Conservation (phyloP, 2,329 filamentous ascomycete species). For the Fusarium sp. region DNA sequence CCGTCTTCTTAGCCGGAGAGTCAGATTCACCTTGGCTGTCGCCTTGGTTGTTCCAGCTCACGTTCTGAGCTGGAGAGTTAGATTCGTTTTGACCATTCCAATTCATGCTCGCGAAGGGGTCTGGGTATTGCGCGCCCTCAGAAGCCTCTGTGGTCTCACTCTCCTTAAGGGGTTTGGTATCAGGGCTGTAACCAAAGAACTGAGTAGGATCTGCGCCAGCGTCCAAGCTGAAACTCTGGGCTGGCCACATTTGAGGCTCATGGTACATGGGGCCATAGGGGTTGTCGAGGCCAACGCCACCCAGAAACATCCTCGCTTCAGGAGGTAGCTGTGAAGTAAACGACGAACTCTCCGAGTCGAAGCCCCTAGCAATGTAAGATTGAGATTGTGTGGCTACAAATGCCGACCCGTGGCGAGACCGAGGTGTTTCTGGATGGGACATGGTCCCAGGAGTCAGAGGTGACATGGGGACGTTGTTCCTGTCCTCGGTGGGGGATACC, state of each 20-base stretch:
- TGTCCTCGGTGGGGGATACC: slow-evolving; percentile 28
- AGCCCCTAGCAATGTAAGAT: slow-evolving; percentile 33
- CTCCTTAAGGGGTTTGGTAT: slow-evolving; percentile 27
- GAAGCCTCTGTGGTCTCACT: slow-evolving; percentile 5
- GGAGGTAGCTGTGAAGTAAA: slow-evolving; percentile 58
- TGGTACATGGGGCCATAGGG: slow-evolving; percentile 17
- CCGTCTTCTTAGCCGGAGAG: not conserved
- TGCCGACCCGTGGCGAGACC: slow-evolving; percentile 33
- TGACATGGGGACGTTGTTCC: slow-evolving; percentile 32
- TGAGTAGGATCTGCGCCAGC: slow-evolving; percentile 1
- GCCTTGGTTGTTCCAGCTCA: slow-evolving; percentile 7
- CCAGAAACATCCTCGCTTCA: slow-evolving; percentile 56
- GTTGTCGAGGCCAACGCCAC: slow-evolving; percentile 19
- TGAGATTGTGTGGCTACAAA: slow-evolving; percentile 19
- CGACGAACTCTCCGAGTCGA: slow-evolving; percentile 44
- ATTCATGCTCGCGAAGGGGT: slow-evolving; percentile 13
- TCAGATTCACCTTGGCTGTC: not conserved
- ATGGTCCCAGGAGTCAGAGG: slow-evolving; percentile 45
- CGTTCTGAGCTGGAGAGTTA: too few relatives aligned
- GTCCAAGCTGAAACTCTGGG: not conserved
- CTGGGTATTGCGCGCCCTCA: slow-evolving; percentile 20
- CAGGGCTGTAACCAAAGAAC: slow-evolving; percentile 10
- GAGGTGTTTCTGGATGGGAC: slow-evolving; percentile 38
- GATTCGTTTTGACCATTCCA: slow-evolving; percentile 1
- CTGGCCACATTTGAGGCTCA: slow-evolving; percentile 9